Percentiles rank a stretch among this genome's conserved stretches.
Evolutionary conservation across 2,329 filamentous ascomycete species (phyloP).

Genomic region (Pyrenochaeta sp.): DNA sequence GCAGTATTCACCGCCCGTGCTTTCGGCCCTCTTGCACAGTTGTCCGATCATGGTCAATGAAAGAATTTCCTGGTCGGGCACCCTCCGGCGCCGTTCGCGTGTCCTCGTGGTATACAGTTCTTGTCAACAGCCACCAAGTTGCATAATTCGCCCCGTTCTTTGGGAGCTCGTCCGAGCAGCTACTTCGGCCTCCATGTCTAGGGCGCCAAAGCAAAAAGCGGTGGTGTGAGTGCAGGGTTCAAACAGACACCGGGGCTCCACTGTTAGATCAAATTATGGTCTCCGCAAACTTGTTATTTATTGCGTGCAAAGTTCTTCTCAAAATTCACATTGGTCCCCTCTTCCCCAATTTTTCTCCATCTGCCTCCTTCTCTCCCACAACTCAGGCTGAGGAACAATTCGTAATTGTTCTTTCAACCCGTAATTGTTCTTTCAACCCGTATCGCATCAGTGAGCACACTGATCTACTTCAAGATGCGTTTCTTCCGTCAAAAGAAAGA

Average conservation of each 20-base stretch:
- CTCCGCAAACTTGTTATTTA: slow-evolving; percentile 31
- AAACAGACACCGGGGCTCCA: slow-evolving; percentile 33
- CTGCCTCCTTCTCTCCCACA: slow-evolving; percentile 13
- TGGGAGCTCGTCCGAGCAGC: slow-evolving; percentile 25
- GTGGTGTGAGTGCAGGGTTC: slow-evolving; percentile 23
- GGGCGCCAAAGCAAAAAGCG: slow-evolving; percentile 21
- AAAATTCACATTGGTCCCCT: slow-evolving; percentile 25
- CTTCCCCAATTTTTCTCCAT: slow-evolving; percentile 28
- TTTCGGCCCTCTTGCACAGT: slow-evolving; percentile 12
- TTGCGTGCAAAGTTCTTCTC: slow-evolving; percentile 24
- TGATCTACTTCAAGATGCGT: slow-evolving; percentile 25
- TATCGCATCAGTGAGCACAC: slow-evolving; percentile 1
- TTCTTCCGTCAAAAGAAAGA: slow-evolving; percentile 31
- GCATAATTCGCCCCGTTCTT: slow-evolving; percentile 33
- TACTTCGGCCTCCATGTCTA: slow-evolving; percentile 19
- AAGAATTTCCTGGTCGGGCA: slow-evolving; percentile 19
- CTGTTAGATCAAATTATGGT: slow-evolving; percentile 24
- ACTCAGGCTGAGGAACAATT: slow-evolving; percentile 8
- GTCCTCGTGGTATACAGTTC: slow-evolving; percentile 3
- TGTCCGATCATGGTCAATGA: slow-evolving; percentile 23
- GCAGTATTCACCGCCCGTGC: slow-evolving; percentile 18
- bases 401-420: slow-evolving; percentile 7
- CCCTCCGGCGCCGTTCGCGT: slow-evolving; percentile 6
- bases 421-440: slow-evolving; percentile 1
- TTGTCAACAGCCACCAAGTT: slow-evolving; percentile 22